Evolutionary conservation across 352 stramenopile genomes (phyloP).

Genomic region (Phytophthora multivora): DNA sequence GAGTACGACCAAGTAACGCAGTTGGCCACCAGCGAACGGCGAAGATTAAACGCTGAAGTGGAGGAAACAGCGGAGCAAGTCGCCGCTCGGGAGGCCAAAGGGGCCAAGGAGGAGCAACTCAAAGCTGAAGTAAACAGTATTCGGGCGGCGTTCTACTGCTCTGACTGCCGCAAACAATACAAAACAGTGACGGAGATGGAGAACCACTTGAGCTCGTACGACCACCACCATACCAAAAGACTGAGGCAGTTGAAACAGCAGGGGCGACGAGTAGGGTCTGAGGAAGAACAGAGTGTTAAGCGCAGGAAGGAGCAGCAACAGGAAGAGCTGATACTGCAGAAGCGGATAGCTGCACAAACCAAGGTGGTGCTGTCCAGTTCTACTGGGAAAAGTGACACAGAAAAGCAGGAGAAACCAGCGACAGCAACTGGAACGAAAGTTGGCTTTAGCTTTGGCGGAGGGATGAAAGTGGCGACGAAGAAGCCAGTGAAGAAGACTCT

Average conservation of each 20-base stretch:
- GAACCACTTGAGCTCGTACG: constrained; percentile 76
- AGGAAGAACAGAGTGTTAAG: constrained; percentile 33
- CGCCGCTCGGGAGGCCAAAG: constrained; percentile 33
- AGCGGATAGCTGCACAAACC: constrained; percentile 22
- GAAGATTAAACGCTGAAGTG: constrained; percentile 53
- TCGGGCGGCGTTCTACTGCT: constrained; percentile 60
- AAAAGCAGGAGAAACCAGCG: not conserved
- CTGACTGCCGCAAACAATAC: constrained; percentile 72
- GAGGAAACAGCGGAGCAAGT: constrained; percentile 49
- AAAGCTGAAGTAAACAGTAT: constrained; percentile 46
- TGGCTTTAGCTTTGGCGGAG: constrained; percentile 41
- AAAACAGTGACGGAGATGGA: constrained; percentile 73
- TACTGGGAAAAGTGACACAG: not conserved
- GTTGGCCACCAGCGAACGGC: constrained; percentile 55
- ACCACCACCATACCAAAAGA: constrained; percentile 75
- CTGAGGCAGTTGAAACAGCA: constrained; percentile 42
- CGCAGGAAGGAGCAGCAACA: constrained; percentile 44
- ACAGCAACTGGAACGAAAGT: constrained; percentile 13
- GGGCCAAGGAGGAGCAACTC: constrained; percentile 29
- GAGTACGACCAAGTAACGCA: constrained; percentile 64
- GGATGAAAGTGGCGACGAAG: constrained; percentile 29
- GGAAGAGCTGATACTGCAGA: constrained; percentile 42
- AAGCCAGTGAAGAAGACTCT: constrained; percentile 29
- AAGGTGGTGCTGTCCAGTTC: not conserved
- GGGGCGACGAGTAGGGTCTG: constrained; percentile 17